A percentile compares a stretch with the other conserved stretches of the same genome.
Conservation (phyloP, 176 grass and related monocot genomes). For the Phoenix dactylifera region DNA sequence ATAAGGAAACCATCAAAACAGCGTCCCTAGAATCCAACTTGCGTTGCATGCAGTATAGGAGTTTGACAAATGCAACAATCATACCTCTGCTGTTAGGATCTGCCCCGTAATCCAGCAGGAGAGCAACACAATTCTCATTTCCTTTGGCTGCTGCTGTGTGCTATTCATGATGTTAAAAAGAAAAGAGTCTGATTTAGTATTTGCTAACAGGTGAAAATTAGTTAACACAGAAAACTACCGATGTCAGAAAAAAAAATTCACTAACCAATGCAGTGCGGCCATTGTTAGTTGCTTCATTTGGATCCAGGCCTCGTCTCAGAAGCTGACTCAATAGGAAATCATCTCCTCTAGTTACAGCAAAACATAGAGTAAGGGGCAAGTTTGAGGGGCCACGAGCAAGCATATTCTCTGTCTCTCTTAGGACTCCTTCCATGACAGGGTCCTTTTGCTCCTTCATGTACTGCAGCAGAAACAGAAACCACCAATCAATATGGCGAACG, state of each 20-base stretch:
- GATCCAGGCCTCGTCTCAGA: conserved; percentile 62
- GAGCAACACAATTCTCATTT: conserved; percentile 52
- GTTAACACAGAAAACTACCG: too few species aligned
- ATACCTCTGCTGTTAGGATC: conserved; percentile 83
- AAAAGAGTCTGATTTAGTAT: neutral
- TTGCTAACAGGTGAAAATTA: too few species aligned
- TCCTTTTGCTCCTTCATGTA: conserved; percentile 50
- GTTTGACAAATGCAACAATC: neutral
- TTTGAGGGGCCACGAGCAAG: conserved; percentile 61
- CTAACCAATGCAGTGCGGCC: conserved; percentile 67
- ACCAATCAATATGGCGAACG: too few species aligned
- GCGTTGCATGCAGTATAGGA: too few species aligned
- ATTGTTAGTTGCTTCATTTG: conserved; percentile 70
- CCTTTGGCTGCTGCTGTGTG: conserved; percentile 91
- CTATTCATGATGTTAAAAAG: conserved; percentile 32
- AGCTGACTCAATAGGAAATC: conserved; percentile 67
- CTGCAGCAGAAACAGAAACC: conserved; percentile 27
- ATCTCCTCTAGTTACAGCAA: conserved; percentile 72
- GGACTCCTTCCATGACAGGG: conserved; percentile 40
- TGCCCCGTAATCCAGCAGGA: conserved; percentile 65
- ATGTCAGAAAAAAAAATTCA: neutral
- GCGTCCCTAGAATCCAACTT: too few species aligned
- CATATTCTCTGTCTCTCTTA: conserved; percentile 90
- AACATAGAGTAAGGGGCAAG: conserved; percentile 74
- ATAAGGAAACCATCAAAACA: too few species aligned